Percentiles rank a stretch among this genome's conserved stretches.
Conservation (phyloP, 139 green algal genomes). For the Chlorella vulgaris region DNA sequence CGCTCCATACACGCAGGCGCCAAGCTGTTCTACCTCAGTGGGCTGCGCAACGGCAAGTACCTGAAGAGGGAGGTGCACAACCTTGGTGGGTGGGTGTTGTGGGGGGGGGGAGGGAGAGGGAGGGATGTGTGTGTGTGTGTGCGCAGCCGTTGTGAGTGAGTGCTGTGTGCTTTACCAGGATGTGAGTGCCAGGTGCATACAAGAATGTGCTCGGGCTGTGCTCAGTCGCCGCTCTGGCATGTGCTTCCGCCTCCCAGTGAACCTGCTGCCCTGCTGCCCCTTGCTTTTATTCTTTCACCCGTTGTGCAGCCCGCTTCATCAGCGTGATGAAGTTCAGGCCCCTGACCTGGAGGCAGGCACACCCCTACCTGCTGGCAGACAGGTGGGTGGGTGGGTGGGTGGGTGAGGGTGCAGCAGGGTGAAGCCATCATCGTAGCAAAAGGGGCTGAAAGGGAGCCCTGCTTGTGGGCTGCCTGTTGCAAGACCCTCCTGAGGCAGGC, state of each 20-base stretch:
- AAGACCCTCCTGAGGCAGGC: too few relatives aligned
- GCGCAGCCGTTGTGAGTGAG: neutral
- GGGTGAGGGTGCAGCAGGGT: neutral
- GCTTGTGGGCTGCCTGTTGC: too few relatives aligned
- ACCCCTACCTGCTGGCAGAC: slow-evolving; percentile 93
- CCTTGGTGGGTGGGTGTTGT: slow-evolving; percentile 60
- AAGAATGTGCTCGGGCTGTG: too few relatives aligned
- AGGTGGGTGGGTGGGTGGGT: slow-evolving; percentile 35
- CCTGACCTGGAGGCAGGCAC: slow-evolving; percentile 88
- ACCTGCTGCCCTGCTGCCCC: too few relatives aligned
- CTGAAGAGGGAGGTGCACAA: slow-evolving; percentile 92
- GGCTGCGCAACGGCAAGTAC: slow-evolving; percentile 87
- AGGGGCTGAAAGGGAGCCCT: too few relatives aligned
- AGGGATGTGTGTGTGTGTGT: neutral
- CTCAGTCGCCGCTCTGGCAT: too few relatives aligned
- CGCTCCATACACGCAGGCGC: slow-evolving; percentile 59
- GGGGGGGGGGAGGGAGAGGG: neutral
- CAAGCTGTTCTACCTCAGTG: slow-evolving; percentile 98
- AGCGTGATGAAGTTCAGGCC: slow-evolving; percentile 92
- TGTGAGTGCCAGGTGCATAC: too few relatives aligned
- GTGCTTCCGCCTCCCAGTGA: too few relatives aligned
- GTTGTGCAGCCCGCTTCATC: slow-evolving; percentile 29
- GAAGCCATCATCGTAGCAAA: too few relatives aligned
- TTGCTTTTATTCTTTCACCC: too few relatives aligned
- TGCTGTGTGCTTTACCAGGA: neutral